These are phyloP conservation scores for Bromus sterilis DNA, from an alignment of 176 grass and related monocot genomes.

Conservation along the genomic window DNA sequence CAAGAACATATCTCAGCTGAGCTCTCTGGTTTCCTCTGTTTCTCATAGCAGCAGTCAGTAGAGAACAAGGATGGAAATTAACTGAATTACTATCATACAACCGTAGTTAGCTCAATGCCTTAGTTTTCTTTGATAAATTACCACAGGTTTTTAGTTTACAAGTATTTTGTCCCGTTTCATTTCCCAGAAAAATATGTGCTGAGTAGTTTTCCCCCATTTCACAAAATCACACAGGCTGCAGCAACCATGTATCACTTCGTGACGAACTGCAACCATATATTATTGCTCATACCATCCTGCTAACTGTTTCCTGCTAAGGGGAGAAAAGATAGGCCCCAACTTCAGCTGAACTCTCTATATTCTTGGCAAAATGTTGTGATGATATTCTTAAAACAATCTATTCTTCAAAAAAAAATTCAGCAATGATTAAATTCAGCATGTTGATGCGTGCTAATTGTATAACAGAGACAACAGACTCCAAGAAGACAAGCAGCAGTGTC, in stretches of 20 bases:
- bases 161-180: too few relatives aligned
- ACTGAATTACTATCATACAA: not conserved
- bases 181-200: too few relatives aligned
- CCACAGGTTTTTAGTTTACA: not conserved
- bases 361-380: not conserved
- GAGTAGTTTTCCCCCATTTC: too few relatives aligned
- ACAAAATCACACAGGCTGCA: too few relatives aligned
- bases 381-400: not conserved
- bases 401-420: too few relatives aligned
- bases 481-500: conserved; percentile 45
- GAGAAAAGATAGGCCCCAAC: too few relatives aligned
- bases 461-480: conserved; percentile 37
- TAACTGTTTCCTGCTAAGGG: fast-evolving
- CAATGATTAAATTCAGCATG: not conserved
- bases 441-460: not conserved
- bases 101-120: not conserved
- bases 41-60: not conserved
- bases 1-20: not conserved
- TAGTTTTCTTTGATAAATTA: not conserved
- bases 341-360: not conserved
- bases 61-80: not conserved
- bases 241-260: too few relatives aligned
- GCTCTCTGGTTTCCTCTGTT: not conserved
- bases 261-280: not conserved
- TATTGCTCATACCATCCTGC: not conserved